These are phyloP conservation scores for Acorus calamus DNA, from an alignment of 106 monocot species.

Conservation along the genomic window DNA sequence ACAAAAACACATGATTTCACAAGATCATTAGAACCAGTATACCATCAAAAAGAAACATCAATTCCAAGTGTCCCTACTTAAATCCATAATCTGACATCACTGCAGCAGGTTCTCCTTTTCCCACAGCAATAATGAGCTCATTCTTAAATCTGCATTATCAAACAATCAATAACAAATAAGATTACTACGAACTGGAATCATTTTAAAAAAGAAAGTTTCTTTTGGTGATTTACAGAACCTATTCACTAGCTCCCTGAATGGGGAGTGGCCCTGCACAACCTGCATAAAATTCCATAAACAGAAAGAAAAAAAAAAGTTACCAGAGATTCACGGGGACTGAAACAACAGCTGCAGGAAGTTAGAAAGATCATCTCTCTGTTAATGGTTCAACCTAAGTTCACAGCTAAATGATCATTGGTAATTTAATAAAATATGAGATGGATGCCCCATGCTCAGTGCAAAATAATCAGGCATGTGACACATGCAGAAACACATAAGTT, in stretches of 20 bases:
- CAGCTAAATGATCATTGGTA: too few relatives aligned
- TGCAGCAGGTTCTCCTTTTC: constrained; percentile 85
- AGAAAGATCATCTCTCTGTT: not conserved
- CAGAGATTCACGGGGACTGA: not conserved
- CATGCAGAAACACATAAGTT: too few relatives aligned
- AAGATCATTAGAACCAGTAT: not conserved
- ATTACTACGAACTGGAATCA: not conserved
- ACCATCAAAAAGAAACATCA: not conserved
- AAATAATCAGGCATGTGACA: too few relatives aligned
- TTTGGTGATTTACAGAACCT: constrained; percentile 23
- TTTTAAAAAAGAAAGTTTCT: not conserved
- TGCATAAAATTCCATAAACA: constrained; percentile 14
- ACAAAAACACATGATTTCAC: not conserved
- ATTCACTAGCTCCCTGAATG: constrained; percentile 59
- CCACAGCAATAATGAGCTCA: constrained; percentile 73
- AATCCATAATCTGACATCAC: constrained; percentile 96
- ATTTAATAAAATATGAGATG: too few relatives aligned
- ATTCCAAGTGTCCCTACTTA: constrained; percentile 31
- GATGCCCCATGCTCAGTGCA: too few relatives aligned
- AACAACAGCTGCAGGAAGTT: not conserved
- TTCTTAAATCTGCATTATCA: constrained; percentile 54
- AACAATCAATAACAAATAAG: not conserved
- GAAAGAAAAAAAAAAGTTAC: constrained; percentile 1
- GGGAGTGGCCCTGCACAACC: constrained; percentile 90
- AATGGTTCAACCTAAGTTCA: too few relatives aligned